phyloP scores from a whole-genome alignment of 768 basidiomycete species.

The Dentipellis fragilis region DNA sequence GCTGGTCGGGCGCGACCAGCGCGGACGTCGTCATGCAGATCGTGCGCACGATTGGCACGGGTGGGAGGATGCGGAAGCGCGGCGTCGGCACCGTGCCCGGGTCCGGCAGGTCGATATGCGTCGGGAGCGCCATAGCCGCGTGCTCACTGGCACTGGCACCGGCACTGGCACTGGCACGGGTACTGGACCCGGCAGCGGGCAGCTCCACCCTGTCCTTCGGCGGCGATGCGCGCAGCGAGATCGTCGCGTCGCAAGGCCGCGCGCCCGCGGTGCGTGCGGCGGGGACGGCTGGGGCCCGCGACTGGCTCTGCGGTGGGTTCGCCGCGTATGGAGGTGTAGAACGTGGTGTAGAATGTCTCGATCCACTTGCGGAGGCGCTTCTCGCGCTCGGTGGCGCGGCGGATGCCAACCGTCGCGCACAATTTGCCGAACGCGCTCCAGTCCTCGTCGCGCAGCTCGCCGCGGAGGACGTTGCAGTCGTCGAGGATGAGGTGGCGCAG shows the following conservation, averaged over 20 bases:
- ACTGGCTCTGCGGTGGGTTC: background rate
- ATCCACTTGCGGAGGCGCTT: background rate
- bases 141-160: background rate
- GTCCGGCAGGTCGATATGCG: background rate
- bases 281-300: background rate
- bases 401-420: constrained; percentile 52
- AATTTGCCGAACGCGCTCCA: constrained; percentile 54
- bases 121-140: background rate
- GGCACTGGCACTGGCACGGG: background rate
- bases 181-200: background rate
- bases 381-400: constrained; percentile 53
- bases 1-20: constrained; percentile 22
- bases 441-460: constrained; percentile 36
- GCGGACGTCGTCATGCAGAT: constrained; percentile 31
- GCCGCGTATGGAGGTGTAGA: background rate
- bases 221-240: constrained; percentile 34
- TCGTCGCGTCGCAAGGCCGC: constrained; percentile 55
- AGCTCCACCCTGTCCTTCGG: background rate
- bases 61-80: constrained; percentile 44
- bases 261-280: constrained; percentile 30
- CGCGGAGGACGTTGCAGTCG: constrained; percentile 45
- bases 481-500: constrained; percentile 68
- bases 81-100: background rate
- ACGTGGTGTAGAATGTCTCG: background rate
- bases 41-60: constrained; percentile 36